These are phyloP conservation scores for Nemania abortiva DNA, from an alignment of 2,329 filamentous ascomycete species.

Conservation along the genomic window DNA sequence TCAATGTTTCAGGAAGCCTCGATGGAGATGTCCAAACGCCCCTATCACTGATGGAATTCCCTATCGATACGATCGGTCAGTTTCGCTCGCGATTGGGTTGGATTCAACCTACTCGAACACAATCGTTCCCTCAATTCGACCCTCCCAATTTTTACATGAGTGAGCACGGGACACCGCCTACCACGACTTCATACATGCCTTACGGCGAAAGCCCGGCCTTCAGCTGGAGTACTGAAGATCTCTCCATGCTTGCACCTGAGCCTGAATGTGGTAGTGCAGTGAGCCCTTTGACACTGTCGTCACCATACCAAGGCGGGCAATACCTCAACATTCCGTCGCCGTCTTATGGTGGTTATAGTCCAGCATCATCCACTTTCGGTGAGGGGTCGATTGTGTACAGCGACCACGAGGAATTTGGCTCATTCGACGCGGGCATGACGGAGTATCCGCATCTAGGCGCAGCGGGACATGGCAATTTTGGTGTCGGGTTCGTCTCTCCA, in stretches of 20 bases:
- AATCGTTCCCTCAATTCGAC: constrained; percentile 71
- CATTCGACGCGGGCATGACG: constrained; percentile 61
- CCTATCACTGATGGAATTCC: constrained; percentile 77
- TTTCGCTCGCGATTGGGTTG: constrained; percentile 79
- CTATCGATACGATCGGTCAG: constrained; percentile 75
- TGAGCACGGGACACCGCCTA: constrained; percentile 57
- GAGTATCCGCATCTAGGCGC: constrained; percentile 62
- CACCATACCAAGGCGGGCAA: constrained; percentile 65
- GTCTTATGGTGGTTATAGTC: constrained; percentile 70
- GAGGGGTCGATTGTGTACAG: constrained; percentile 73
- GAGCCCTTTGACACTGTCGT: constrained; percentile 68
- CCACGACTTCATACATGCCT: constrained; percentile 61
- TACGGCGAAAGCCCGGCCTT: constrained; percentile 69
- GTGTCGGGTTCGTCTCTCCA: constrained; percentile 73
- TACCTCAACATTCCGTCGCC: constrained; percentile 74
- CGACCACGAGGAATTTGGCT: constrained; percentile 68
- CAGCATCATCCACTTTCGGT: constrained; percentile 71
- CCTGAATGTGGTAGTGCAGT: constrained; percentile 61
- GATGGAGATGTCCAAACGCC: constrained; percentile 71
- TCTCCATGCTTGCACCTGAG: constrained; percentile 67
- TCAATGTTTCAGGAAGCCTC: constrained; percentile 70
- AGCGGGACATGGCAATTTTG: constrained; percentile 58
- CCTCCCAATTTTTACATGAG: constrained; percentile 65
- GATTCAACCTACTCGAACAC: constrained; percentile 69
- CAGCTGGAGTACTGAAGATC: constrained; percentile 73